These are phyloP conservation scores for Murraya koenigii DNA, from an alignment of 345 rosid genomes.

Conservation along the genomic window DNA sequence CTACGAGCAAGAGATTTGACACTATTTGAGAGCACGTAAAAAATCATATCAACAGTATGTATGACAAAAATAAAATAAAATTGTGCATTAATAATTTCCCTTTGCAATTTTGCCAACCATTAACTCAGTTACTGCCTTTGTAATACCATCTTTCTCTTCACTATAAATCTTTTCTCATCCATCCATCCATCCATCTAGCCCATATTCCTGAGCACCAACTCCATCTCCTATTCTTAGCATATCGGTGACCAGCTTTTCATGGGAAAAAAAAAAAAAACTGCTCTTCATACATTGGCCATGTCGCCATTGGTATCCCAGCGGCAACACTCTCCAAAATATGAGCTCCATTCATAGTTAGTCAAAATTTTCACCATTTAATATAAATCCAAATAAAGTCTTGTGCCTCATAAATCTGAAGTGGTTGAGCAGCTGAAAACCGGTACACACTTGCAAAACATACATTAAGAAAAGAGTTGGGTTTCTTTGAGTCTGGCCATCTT, in stretches of 20 bases:
- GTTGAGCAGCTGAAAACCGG: constrained; percentile 27
- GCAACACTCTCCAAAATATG: constrained; percentile 29
- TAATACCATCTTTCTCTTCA: neutral
- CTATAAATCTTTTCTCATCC: neutral
- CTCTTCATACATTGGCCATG: constrained; percentile 37
- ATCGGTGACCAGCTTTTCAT: constrained; percentile 32
- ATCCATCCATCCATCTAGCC: neutral
- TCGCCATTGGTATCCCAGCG: constrained; percentile 37
- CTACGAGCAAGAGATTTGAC: too few relatives aligned
- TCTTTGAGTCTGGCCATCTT: constrained; percentile 35
- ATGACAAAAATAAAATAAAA: too few relatives aligned
- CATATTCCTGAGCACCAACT: neutral
- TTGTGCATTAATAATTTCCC: too few relatives aligned
- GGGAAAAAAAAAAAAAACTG: too few relatives aligned
- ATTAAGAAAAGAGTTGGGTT: constrained; percentile 36
- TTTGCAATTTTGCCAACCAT: constrained; percentile 2
- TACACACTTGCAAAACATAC: constrained; percentile 43
- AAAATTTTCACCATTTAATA: constrained; percentile 11
- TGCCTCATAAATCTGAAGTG: constrained; percentile 42
- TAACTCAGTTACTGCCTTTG: neutral
- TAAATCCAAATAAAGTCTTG: constrained; percentile 23
- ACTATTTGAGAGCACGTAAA: too few relatives aligned
- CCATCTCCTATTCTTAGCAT: constrained; percentile 10
- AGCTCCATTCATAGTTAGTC: constrained; percentile 52
- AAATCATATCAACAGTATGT: too few relatives aligned